Base-by-base conservation (phyloP, 2,329 filamentous ascomycete genomes). In the Fusarium nodosum region DNA sequence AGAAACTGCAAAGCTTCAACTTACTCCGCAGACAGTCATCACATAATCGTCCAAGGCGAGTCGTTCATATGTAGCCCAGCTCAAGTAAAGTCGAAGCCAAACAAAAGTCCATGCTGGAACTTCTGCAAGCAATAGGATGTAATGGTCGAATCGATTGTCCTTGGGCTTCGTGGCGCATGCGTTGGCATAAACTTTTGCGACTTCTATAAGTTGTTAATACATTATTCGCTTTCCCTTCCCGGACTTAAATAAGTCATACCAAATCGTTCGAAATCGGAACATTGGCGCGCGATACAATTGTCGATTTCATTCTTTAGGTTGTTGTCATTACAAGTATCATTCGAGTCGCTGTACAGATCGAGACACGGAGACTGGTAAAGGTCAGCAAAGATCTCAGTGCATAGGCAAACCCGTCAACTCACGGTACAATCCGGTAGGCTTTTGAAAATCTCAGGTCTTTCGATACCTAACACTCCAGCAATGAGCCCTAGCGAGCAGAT, bases 11-110 rank as follows among this genome's bases (percentile, higher is more conserved):
- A 7, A 24, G 3, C 3, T 28, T 26, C 18, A 33, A 60, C 77
- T 41, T 71, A 81, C 79, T 59, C 74, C 72, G 20, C 78, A 75
- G n/a, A 72, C 64, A 7, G 79, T 64, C 73, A 82, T 79, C 20
- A 82, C 69, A 66, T 79, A 82, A 64, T 83, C 82, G 48, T 83
- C 81, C 7, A 77, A 18, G 28, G 77, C 78, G 24, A 79, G 76
- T 7, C 72, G 62, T 7, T 73, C 67, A 9, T 74, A 64, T 8
- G 74, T 77, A 36, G 61, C 73, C 78, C 78, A 79, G 15, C 81
- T 73, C 18, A 75, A 76, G 47, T 77, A 82, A 6, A 83, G 57
- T n/a, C 82, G 76, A 24, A 82, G 47, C 33, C 77, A 72, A 7
- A 81, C 75, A 36, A 72, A 76, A 3, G 79, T 7, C 24, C 79